Evolutionary conservation across 169 alveolate species (phyloP), one percentile per base, ranked within the genome.

Genomic region (Plasmodium vinckei): DNA sequence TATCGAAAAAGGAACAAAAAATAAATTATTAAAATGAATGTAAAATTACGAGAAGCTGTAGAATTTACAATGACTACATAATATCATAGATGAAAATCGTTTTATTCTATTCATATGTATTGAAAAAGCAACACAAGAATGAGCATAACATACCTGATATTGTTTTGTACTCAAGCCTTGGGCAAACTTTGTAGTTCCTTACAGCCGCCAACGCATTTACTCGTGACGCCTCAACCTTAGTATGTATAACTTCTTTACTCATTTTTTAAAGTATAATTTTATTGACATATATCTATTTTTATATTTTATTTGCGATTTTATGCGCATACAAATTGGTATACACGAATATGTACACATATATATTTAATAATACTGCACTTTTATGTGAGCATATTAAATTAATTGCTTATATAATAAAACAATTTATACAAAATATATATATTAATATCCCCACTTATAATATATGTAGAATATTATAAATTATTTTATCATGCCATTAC

Each of bases 131-230:
- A 12, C 10, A 15, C 44, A 21, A 21, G 12, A n/a, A 33, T 46
- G 46, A 33, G 5, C 3, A 67, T 47, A 46, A 17, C 49, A 0
- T 67, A 72, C 86, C 97, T 39, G 95, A 92, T 57, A 99, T 98
- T 51, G 99, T 98, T 87, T 98, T 97, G 95, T 98, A 98, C 89
- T 98, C 99, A 33, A 98, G 96, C 84, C 98, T 97, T 44, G 99
- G 99, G 88, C 97, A 96, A 79, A 97, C 96, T 65, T 92, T 91
- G 92, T 96, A 97, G 93, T 98, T 95, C 82, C 98, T 93, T 46
- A 96, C 89, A 3, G 96, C 99, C 12, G 99, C 99, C 87, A 95
- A 92, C 61, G 97, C 98, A 92, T 96, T 91, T 72, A 90, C 94
- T 15, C 89, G 92, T 67, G 92, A 91, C 72, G 95, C 97, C 73